Base-by-base conservation (phyloP, 345 rosid genomes). In the Eucalyptus victrix region DNA sequence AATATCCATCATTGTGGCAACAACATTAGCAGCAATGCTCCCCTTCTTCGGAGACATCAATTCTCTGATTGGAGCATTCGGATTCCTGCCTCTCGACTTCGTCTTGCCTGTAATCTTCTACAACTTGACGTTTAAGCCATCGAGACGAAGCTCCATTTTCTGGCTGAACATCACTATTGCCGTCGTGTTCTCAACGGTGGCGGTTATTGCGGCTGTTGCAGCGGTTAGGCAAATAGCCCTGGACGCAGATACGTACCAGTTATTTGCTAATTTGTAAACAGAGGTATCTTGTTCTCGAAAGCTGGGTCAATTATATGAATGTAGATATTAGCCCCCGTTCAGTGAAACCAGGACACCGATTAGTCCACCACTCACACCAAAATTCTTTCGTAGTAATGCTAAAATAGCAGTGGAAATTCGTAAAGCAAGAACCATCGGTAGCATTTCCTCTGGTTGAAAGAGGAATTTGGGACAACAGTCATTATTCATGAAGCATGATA, bases 1-100 rank as follows among this genome's bases (percentile, higher is more conserved):
- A 2, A 37, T 94, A 49, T 95, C 98, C 1, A 93, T 97, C 21
- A 83, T 93, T n/a, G 89, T 91, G 49, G 92, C 99, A 30, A 94
- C 96, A 50, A 86, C 91, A 4, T 40, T 96, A 15, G 96, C 98
- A 23, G 96, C 98, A 44, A 95, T 96, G 98, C 96, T 96, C 87
- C 98, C 98, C n/a, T 97, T 97, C 90, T 96, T 97, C 4, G 98
- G 98, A 49, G 98, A 96, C 90, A 88, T 96, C 86, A 95, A 92
- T 90, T 83, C 99, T 0, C 86, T 96, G 76, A 89, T 95, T 17
- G 99, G 98, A 32, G 97, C 99, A 23, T 96, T 96, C 17, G 98
- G 99, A 28, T 96, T 96, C 92, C 91, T 97, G 37, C 99, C 99
- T n/a, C 94, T 96, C 1, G 98, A 97, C 94, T 95, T 97, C 72